Base-by-base conservation (phyloP, 2,329 filamentous ascomycete species). In the Colletotrichum abscissum region DNA sequence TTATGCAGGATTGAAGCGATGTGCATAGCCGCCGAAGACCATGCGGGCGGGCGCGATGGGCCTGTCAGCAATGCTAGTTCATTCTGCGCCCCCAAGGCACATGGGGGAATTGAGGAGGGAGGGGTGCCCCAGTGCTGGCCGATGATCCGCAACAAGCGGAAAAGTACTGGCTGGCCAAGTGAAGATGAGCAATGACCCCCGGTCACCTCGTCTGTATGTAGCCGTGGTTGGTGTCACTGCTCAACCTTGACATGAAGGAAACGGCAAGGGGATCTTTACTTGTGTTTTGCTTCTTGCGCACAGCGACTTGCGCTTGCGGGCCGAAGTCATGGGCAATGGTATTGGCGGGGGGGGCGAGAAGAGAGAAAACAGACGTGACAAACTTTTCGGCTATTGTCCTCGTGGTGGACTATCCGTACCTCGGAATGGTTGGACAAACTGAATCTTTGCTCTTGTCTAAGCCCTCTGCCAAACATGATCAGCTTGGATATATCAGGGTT, bases 1-100 rank as follows among this genome's bases (percentile, higher is more conserved):
- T 72, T 69, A 72, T 72, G 65, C 66, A 72, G 58, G 11, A n/a
- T 69, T 22, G 70, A 72, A 72, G 70, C 70, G 70, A 72, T 72
- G 70, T 72, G 70, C 70, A 72, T 72, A 72, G 65, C 70, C 70
- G 70, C 70, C 66, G 66, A 65, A 60, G 59, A 72, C 66, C 70
- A 56, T 58, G 42, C 59, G 24, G 65, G 66, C 59, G 69, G 69
- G 69, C 59, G 65, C 65, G 42, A 56, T 64, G 59, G 65, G 33
- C 66, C 65, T 69, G 69, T 69, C 42, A 72, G 30, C 65, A 49
- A 49, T 49, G 42, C 42, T 49, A 49, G 65, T 16, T 35, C 56
- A 55, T 46, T 46, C 58, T 59, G 65, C 55, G 59, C 65, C 65
- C 33, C 54, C 12, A 33, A 59, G 38, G 26, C 54, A 42, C 59